phyloP scores from a whole-genome alignment of 768 basidiomycete species.

The Hemileccinum impolitum region DNA sequence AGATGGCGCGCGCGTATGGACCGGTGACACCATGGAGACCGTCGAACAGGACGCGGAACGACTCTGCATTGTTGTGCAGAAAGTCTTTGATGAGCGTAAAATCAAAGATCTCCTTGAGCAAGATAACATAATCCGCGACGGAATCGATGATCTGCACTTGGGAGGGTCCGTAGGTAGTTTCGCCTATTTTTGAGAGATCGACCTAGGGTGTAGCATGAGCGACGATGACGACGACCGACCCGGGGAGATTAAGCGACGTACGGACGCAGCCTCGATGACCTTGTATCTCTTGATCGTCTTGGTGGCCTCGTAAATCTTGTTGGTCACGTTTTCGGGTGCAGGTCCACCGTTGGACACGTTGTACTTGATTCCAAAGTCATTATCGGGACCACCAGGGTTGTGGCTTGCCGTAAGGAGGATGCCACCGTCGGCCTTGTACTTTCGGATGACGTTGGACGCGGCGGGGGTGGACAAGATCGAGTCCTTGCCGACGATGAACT shows the following conservation, averaged over 20 bases:
- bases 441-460: slow-evolving; percentile 92
- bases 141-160: slow-evolving; percentile 92
- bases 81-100: slow-evolving; percentile 89
- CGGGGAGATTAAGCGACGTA: slow-evolving; percentile 37
- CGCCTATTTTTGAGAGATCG: slow-evolving; percentile 80
- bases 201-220: slow-evolving; percentile 43
- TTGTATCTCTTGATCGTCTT: slow-evolving; percentile 87
- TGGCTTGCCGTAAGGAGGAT: slow-evolving; percentile 96
- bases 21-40: slow-evolving; percentile 96
- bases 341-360: slow-evolving; percentile 98
- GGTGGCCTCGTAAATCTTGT: slow-evolving; percentile 90
- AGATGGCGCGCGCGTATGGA: slow-evolving; percentile 88
- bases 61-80: slow-evolving; percentile 62
- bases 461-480: slow-evolving; percentile 95
- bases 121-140: slow-evolving; percentile 79
- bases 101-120: slow-evolving; percentile 90
- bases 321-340: slow-evolving; percentile 93
- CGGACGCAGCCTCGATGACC: slow-evolving; percentile 70
- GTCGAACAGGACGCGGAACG: slow-evolving; percentile 90
- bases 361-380: slow-evolving; percentile 99
- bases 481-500: slow-evolving; percentile 91
- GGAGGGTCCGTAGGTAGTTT: slow-evolving; percentile 76
- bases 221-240: neutral
- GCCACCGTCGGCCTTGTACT: slow-evolving; percentile 94
- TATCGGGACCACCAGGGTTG: slow-evolving; percentile 97